Evolutionary conservation across 257 asterid species (phyloP), one percentile per base, ranked within the genome.

Genomic region (Solanum bulbocastanum): DNA sequence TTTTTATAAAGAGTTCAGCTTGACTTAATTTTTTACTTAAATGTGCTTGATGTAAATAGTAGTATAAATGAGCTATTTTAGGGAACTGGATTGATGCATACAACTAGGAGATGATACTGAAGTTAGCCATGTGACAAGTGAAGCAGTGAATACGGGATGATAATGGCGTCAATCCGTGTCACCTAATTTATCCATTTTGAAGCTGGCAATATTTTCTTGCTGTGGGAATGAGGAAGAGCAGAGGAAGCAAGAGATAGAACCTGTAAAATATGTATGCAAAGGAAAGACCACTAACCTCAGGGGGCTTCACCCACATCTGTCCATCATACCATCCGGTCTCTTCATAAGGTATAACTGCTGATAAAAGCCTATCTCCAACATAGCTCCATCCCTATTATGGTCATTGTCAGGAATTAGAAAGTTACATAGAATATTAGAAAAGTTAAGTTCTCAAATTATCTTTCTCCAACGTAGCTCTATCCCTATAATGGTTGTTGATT

Each of bases 261-360:
- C n/a, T 81, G 85, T 46, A 30, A 81, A 16, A 9, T 79, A 79
- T 30, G 30, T 30, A 1, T 40, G 66, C 84, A 23, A 81, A 58
- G 75, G 87, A 62, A 66, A 32, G 32, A 86, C 60, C 62, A 52
- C 94, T 83, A 69, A 95, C 98, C 96, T 96, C 98, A 16, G 98
- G 99, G 88, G 98, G 99, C 88, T 95, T 94, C 58, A 95, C 99
- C 98, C 99, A 95, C 98, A 96, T 94, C 90, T 95, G 99, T 25
- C 98, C 98, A 86, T 95, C 98, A 27, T 95, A 95, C 98, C 99
- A 94, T 84, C 98, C 99, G 25, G 91, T 96, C 91, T 95, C 98
- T 93, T 96, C 98, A 68, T 96, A 94, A 14, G 98, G 98, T 88
- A 95, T 89, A 85, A 95, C 98, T 13, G 98, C 98, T 8, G 98